Conservation (phyloP, 129 eudicot genomes). For the Helianthus tuberosus region DNA sequence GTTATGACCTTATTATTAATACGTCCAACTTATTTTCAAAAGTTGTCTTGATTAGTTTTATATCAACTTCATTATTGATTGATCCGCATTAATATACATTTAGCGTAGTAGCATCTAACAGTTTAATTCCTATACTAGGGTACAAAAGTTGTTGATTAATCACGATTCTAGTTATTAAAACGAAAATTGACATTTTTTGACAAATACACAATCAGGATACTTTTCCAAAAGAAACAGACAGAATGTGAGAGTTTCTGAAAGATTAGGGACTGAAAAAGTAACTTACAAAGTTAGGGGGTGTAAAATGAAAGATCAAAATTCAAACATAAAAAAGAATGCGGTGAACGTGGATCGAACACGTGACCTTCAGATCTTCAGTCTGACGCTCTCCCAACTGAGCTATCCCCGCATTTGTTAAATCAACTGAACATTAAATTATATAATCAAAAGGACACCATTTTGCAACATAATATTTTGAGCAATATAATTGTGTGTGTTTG, state of each 20-base stretch:
- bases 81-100: too few species aligned
- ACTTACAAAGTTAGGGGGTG: neutral
- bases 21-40: too few species aligned
- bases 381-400: slow-evolving; percentile 98
- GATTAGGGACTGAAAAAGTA: neutral
- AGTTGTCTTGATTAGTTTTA: too few species aligned
- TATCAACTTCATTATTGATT: too few species aligned
- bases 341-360: slow-evolving; percentile 94
- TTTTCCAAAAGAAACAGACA: neutral
- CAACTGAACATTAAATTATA: too few species aligned
- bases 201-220: neutral
- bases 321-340: slow-evolving; percentile 33
- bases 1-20: too few species aligned
- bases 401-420: slow-evolving; percentile 50
- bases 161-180: too few species aligned
- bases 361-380: slow-evolving; percentile 92
- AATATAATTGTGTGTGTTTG: neutral
- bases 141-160: too few species aligned
- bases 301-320: neutral
- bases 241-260: neutral
- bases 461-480: neutral
- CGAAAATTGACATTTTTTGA: too few species aligned
- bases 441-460: neutral
- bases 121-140: too few species aligned
- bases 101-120: too few species aligned